A percentile compares a stretch with the other conserved stretches of the same genome.
Evolutionary conservation across 2,329 filamentous ascomycete species (phyloP).

Genomic region (Colletotrichum falcatum): DNA sequence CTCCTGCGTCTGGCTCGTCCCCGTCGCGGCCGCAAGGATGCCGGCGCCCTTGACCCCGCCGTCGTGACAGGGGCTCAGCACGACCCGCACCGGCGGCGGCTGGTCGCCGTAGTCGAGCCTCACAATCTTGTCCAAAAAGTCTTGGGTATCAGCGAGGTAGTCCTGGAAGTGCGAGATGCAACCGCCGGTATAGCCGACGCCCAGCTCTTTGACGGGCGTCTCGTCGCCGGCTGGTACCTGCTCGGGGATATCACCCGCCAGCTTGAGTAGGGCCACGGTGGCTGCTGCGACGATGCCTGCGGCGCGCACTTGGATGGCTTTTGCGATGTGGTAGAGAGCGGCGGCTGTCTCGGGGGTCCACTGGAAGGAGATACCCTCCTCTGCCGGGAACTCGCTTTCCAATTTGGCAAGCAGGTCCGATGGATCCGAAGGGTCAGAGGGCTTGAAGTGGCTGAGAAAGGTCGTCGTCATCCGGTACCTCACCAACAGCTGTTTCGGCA

Average conservation of each 20-base stretch:
- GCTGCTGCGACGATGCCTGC: constrained; percentile 81
- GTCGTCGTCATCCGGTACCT: constrained; percentile 77
- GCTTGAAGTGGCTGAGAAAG: constrained; percentile 78
- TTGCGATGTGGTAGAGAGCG: constrained; percentile 74
- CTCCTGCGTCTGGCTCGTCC: constrained; percentile 46
- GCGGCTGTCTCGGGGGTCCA: constrained; percentile 74
- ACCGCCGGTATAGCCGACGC: constrained; percentile 83
- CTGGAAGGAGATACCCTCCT: constrained; percentile 54
- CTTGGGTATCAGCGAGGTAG: constrained; percentile 77
- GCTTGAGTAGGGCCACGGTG: constrained; percentile 75
- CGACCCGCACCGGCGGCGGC: constrained; percentile 55
- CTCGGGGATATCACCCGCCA: constrained; percentile 73
- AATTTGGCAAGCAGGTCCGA: constrained; percentile 59
- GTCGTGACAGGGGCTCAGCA: constrained; percentile 68
- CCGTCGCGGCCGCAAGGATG: constrained; percentile 65
- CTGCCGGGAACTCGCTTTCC: constrained; percentile 64
- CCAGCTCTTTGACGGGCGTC: constrained; percentile 62
- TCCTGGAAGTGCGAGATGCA: constrained; percentile 85
- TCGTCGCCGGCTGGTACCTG: constrained; percentile 43
- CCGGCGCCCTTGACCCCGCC: constrained; percentile 72
- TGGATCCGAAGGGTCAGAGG: constrained; percentile 54
- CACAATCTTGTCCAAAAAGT: constrained; percentile 71
- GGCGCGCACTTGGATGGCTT: constrained; percentile 77
- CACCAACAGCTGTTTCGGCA: constrained; percentile 68
- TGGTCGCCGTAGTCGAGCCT: constrained; percentile 51